Base-by-base conservation (phyloP, 2,329 filamentous ascomycete genomes). In the Botrytis sinoallii region DNA sequence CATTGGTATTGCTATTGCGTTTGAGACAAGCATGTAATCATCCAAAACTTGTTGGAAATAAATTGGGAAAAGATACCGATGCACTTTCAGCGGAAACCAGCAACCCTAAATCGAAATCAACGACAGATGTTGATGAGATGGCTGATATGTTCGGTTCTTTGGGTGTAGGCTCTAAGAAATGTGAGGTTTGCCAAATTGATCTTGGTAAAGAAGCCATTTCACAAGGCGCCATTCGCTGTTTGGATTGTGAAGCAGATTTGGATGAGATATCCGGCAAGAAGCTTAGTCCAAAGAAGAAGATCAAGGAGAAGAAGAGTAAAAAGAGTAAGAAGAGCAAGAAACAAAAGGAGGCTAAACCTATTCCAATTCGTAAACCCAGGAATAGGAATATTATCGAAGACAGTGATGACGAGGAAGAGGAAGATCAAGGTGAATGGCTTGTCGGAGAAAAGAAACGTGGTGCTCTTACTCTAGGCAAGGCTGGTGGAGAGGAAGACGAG, bases 11-110 rank as follows among this genome's bases (percentile, higher is more conserved):
- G 75, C 88, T 99, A n/a, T 85, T 99, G 73, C 91, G 96, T 57
- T 86, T 99, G 75, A 89, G 96, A 74, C 96, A 99, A 82, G 93
- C 94, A 32, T 99, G 96, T 82, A 97, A 99, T 80, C 96, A 99
- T 81, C 94, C 95, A 0, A 91, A 94, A 77, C 86, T 99, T 64
- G 92, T 97, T 20, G 93, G 93, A 77, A 91, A 91, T 76, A 95
- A 97, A 80, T 86, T 98, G 73, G 91, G 91, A 72, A 93, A 93
- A 77, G 96, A 99, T 81, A 94, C 92, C 78, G 96, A 98, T 79
- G 93, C 93, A 3, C 84, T 97, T 72, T 87, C 90, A 1, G 91
- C 90, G 1, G 92, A 89, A 46, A 82, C 83, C 75, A 84, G 85
- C 9, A 85, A 84, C 4, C 83, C 82, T 76, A 81, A 79, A 48